Evolutionary conservation across 441 rosid species (phyloP), one percentile per base, ranked within the genome.

Genomic region (Gossypium davidsonii): DNA sequence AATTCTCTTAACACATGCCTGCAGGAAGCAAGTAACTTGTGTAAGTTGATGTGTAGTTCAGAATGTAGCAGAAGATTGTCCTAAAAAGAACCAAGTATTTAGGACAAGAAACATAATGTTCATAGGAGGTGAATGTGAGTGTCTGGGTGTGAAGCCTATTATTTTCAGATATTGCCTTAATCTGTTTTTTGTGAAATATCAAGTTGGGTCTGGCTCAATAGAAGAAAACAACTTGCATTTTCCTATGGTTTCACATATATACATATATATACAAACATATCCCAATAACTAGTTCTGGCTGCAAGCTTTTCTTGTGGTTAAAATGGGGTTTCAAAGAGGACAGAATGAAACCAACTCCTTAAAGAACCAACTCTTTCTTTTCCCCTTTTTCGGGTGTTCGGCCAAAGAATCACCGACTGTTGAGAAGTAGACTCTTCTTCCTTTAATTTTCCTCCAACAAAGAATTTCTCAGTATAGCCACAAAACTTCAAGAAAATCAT

Each of bases 1-100:
- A 67, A 90, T 86, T 79, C 94, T 85, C 87, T 88, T 90, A 18
- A 85, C 83, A 74, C 94, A 90, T 0, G 86, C 90, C 94, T 90
- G 76, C 51, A 73, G n/a, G 61, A 10, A 68, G 56, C 17, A 44
- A 2, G 28, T n/a, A 28, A 68, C 28, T 52, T 5, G 3, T 10
- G 37, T 17, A 52, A 17, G 61, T 31, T 28, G 11, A 8, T 2
- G 14, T 9, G 12, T 7, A 31, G 18, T 31, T 51, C 42, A 31
- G 7, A 52, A 28, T 3, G 11, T 28, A 52, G 28, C 17, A 52
- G 72, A 52, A 31, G 1, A 53, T 17, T 28, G 26, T 31, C 15
- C 17, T 68, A 17, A 67, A 15, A 51, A 51, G 61, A 14, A 66
- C 6, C 44, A 3, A n/a, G 28, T n/a, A 3, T n/a, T 48, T 49